Conservation (phyloP, 768 basidiomycete species). For the Pleurotus pulmonarius region DNA sequence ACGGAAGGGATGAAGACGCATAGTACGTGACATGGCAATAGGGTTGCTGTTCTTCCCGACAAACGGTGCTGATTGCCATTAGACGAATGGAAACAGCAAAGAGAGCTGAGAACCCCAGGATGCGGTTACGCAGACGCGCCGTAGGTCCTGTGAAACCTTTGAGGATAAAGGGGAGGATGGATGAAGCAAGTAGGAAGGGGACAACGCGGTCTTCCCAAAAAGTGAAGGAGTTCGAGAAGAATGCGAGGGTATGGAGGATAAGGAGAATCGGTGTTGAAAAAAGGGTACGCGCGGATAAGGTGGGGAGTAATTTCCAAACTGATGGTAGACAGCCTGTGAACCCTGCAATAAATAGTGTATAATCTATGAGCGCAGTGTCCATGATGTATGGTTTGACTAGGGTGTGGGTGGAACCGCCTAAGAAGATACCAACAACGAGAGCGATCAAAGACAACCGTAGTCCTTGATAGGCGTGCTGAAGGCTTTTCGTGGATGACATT, state of each 20-base stretch:
- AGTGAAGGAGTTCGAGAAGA: slow-evolving; percentile 95
- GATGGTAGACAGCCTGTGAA: slow-evolving; percentile 34
- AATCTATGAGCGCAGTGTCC: slow-evolving; percentile 49
- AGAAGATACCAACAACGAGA: slow-evolving; percentile 31
- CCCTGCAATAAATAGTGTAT: slow-evolving; percentile 43
- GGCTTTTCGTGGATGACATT: slow-evolving; percentile 32
- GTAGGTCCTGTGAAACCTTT: slow-evolving; percentile 68
- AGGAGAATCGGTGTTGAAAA: slow-evolving; percentile 42
- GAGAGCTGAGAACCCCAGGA: slow-evolving; percentile 66
- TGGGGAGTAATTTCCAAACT: slow-evolving; percentile 39
- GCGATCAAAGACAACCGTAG: slow-evolving; percentile 29
- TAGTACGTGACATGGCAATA: slow-evolving; percentile 91
- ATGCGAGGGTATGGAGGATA: slow-evolving; percentile 67
- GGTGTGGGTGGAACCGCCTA: slow-evolving; percentile 30
- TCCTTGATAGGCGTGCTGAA: slow-evolving; percentile 37
- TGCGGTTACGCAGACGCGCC: slow-evolving; percentile 64
- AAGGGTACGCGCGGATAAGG: slow-evolving; percentile 23
- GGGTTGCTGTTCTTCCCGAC: slow-evolving; percentile 92
- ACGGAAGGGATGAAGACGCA: slow-evolving; percentile 62
- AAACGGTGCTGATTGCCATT: slow-evolving; percentile 82
- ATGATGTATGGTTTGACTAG: slow-evolving; percentile 29
- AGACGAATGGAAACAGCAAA: slow-evolving; percentile 68
- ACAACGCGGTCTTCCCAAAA: slow-evolving; percentile 92
- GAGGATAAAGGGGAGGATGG: slow-evolving; percentile 56
- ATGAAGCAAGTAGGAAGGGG: slow-evolving; percentile 68